These are phyloP conservation scores for Huntiella savannae DNA, from an alignment of 2,329 filamentous ascomycete genomes.

Conservation along the genomic window DNA sequence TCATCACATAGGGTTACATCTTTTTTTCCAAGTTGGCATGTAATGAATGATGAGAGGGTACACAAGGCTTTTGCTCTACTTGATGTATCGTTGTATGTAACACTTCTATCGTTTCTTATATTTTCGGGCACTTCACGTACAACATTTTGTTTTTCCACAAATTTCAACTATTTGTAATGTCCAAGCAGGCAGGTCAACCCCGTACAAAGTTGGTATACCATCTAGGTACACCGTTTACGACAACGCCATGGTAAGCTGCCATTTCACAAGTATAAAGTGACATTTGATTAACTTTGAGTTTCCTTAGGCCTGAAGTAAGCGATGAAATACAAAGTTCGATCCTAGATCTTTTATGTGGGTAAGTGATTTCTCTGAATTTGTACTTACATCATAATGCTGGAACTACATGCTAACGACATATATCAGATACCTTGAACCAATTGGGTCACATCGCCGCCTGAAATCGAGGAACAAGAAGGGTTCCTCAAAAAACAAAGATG, in stretches of 20 bases:
- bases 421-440: conserved; percentile 38
- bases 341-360: conserved; percentile 49
- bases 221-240: conserved; percentile 45
- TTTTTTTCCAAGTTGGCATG: too few relatives aligned
- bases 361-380: conserved; percentile 12
- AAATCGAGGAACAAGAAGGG: conserved; percentile 22
- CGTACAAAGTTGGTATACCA: conserved; percentile 43
- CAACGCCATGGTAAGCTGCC: conserved; percentile 34
- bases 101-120: too few relatives aligned
- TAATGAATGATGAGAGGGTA: too few relatives aligned
- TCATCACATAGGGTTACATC: too few relatives aligned
- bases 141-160: too few relatives aligned
- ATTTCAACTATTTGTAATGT: neutral
- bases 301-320: conserved; percentile 39
- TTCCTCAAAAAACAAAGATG: conserved; percentile 13
- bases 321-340: conserved; percentile 42
- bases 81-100: too few relatives aligned
- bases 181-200: conserved; percentile 1
- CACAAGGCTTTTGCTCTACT: too few relatives aligned
- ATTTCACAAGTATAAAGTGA: neutral
- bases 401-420: neutral
- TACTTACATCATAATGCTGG: conserved; percentile 4
- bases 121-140: too few relatives aligned
- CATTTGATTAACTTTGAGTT: neutral
- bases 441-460: conserved; percentile 40